phyloP scores from a whole-genome alignment of 2,329 filamentous ascomycete genomes.

The Hortaea sp. region DNA sequence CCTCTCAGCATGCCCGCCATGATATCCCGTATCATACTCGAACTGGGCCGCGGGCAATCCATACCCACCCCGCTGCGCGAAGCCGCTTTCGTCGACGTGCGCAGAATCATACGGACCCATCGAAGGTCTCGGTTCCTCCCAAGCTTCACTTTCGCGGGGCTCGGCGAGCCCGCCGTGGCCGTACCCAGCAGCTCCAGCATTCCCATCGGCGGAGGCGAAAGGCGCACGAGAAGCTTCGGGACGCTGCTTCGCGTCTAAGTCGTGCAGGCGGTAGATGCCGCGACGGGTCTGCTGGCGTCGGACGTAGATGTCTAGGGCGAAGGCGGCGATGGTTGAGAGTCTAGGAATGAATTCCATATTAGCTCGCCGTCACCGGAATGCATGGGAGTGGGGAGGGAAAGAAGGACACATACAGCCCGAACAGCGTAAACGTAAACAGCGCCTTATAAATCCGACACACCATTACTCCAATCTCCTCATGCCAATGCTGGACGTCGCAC shows the following conservation, averaged over 20 bases:
- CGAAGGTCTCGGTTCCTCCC: slow-evolving; percentile 20
- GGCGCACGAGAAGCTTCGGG: slow-evolving; percentile 16
- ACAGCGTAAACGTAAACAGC: slow-evolving; percentile 46
- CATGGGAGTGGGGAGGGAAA: neutral
- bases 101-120: slow-evolving; percentile 15
- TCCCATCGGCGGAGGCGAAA: slow-evolving; percentile 18
- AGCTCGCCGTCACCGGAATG: slow-evolving; percentile 1
- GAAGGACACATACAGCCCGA: slow-evolving; percentile 31
- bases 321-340: slow-evolving; percentile 37
- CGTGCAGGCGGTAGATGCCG: slow-evolving; percentile 41
- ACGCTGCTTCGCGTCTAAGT: slow-evolving; percentile 23
- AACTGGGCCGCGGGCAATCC: slow-evolving; percentile 33
- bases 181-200: too few relatives aligned
- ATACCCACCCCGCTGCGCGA: slow-evolving; percentile 27
- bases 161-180: slow-evolving; percentile 6
- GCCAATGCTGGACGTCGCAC: slow-evolving; percentile 41
- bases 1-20: slow-evolving; percentile 19
- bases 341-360: too few relatives aligned
- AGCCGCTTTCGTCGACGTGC: slow-evolving; percentile 12
- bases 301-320: slow-evolving; percentile 43
- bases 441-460: slow-evolving; percentile 51
- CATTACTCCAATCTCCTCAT: slow-evolving; percentile 43
- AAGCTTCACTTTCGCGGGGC: slow-evolving; percentile 21
- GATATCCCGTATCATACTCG: slow-evolving; percentile 33
- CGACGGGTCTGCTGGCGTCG: slow-evolving; percentile 33